phyloP scores from a whole-genome alignment of 257 asterid species.

The Nicotiana attenuata region DNA sequence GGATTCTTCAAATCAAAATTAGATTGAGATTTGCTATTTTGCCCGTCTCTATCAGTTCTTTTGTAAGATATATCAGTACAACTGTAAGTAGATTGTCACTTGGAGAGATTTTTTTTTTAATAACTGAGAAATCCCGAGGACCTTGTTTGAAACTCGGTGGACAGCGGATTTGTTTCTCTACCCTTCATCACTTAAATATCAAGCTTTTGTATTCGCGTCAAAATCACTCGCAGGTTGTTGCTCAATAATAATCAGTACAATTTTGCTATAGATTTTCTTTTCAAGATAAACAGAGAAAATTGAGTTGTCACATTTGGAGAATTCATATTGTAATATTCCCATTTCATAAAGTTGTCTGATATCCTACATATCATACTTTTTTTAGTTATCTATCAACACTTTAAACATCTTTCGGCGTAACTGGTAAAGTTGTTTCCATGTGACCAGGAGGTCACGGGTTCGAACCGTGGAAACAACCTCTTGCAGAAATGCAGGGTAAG shows the following conservation, averaged over 20 bases:
- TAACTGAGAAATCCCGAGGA: no score
- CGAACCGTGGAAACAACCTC: no score
- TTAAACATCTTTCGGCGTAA: not conserved
- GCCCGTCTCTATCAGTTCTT: not conserved
- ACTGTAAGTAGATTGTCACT: not conserved
- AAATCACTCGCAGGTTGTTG: not conserved
- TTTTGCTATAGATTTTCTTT: not conserved
- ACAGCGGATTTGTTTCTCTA: no score
- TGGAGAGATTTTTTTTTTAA: not conserved
- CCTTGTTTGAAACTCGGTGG: no score
- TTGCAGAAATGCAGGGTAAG: no score
- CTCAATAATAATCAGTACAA: not conserved
- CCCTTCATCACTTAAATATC: no score
- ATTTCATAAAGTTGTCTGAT: not conserved
- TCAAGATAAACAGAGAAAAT: not conserved
- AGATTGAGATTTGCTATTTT: not conserved
- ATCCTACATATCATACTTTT: not conserved
- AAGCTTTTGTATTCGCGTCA: not conserved
- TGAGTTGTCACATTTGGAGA: not conserved
- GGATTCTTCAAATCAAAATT: slow-evolving; percentile 2
- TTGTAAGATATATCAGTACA: not conserved
- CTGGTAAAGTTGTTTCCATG: no score
- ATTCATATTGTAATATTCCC: not conserved
- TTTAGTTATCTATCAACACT: not conserved
- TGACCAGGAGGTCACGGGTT: no score